Evolutionary conservation across 2,329 filamentous ascomycete species (phyloP).

Genomic region (Aspergillus neotritici): DNA sequence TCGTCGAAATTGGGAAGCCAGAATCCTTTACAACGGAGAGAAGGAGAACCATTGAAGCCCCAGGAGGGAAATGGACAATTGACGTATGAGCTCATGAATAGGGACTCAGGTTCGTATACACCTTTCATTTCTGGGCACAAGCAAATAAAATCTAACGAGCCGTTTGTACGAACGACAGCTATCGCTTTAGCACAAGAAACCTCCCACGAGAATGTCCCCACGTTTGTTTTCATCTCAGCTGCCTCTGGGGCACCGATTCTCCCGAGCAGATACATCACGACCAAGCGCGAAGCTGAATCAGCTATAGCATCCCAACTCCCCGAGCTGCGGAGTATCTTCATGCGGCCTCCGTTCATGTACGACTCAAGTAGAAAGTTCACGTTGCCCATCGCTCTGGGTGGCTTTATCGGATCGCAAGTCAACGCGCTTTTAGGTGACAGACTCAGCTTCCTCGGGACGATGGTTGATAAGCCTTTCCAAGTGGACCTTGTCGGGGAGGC

Average conservation of each 20-base stretch:
- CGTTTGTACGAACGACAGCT: constrained; percentile 48
- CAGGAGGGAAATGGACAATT: constrained; percentile 67
- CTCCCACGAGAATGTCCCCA: constrained; percentile 55
- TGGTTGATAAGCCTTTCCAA: constrained; percentile 78
- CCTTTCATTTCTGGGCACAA: background rate
- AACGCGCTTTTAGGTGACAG: constrained; percentile 73
- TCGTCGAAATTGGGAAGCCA: constrained; percentile 55
- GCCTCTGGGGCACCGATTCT: constrained; percentile 79
- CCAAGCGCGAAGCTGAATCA: constrained; percentile 84
- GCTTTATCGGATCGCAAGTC: constrained; percentile 66
- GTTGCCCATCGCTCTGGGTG: constrained; percentile 73
- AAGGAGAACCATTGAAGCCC: constrained; percentile 57
- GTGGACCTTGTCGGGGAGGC: constrained; percentile 84
- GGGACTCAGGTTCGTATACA: constrained; percentile 57
- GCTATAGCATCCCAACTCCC: constrained; percentile 69
- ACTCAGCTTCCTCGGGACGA: constrained; percentile 74
- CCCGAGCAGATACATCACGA: constrained; percentile 78
- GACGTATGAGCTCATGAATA: constrained; percentile 97
- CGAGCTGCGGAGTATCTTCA: constrained; percentile 69
- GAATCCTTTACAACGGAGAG: constrained; percentile 63
- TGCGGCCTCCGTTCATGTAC: constrained; percentile 84
- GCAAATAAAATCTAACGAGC: background rate
- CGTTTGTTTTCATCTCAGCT: constrained; percentile 85
- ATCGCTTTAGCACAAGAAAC: constrained; percentile 77
- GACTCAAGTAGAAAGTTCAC: constrained; percentile 77